These are phyloP conservation scores for Exophiala sp. DNA, from an alignment of 2,329 filamentous ascomycete species.

Conservation along the genomic window DNA sequence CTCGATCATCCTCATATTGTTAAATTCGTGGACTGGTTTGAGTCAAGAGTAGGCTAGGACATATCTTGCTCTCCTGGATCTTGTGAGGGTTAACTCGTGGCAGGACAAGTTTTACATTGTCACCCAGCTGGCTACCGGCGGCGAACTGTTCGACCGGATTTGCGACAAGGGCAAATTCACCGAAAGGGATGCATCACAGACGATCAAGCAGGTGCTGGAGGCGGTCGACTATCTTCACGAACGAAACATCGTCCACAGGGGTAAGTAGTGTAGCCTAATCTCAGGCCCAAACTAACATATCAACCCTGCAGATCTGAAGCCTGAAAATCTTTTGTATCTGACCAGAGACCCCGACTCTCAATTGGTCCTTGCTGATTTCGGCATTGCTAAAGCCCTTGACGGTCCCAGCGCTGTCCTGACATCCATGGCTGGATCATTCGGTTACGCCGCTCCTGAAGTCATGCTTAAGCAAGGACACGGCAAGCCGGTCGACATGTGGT, in stretches of 20 bases:
- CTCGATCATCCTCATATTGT: slow-evolving; percentile 94
- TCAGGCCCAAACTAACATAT: slow-evolving; percentile 10
- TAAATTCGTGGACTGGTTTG: slow-evolving; percentile 97
- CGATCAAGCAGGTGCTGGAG: slow-evolving; percentile 85
- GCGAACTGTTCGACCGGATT: slow-evolving; percentile 95
- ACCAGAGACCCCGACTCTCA: slow-evolving; percentile 71
- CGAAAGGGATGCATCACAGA: slow-evolving; percentile 93
- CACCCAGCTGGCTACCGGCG: slow-evolving; percentile 89
- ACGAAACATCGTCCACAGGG: slow-evolving; percentile 93
- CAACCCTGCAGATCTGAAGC: slow-evolving; percentile 73
- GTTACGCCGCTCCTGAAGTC: slow-evolving; percentile 94
- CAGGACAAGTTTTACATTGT: slow-evolving; percentile 99
- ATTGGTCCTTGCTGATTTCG: slow-evolving; percentile 92
- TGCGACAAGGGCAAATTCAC: slow-evolving; percentile 98
- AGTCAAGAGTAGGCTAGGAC: slow-evolving; percentile 67
- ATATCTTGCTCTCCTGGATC: neutral
- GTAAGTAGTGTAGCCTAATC: slow-evolving; percentile 43
- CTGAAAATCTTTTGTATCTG: slow-evolving; percentile 93
- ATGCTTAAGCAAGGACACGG: slow-evolving; percentile 98
- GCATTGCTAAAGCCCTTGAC: slow-evolving; percentile 97
- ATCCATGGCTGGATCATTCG: slow-evolving; percentile 97
- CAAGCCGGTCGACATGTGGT: slow-evolving; percentile 99
- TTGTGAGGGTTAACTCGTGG: slow-evolving; percentile 5
- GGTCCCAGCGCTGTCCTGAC: slow-evolving; percentile 85
- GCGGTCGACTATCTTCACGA: slow-evolving; percentile 92